Base-by-base conservation (phyloP, 352 stramenopile genomes). In the Phytopythium boreale region DNA sequence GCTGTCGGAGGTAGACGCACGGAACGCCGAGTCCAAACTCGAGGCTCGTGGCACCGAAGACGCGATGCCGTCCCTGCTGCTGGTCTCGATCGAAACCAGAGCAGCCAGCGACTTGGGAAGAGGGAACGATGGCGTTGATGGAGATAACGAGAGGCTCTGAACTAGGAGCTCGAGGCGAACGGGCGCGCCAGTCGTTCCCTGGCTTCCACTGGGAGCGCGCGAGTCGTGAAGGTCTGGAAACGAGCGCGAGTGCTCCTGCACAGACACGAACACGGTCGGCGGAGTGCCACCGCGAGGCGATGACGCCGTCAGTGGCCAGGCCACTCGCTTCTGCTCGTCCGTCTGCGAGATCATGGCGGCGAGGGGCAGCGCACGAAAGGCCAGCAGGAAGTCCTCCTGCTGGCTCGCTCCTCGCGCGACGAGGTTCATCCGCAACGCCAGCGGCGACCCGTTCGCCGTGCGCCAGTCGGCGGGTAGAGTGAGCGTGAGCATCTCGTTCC, bases 401-500 rank as follows among this genome's bases (percentile, higher is more conserved):
- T 90, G 80, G 8, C 80, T 90, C 4, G 64, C 56, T 15, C 80
- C 76, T n/a, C 80, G 76, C 50, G 77, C 68, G 51, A 94, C 76
- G 44, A 94, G 59, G 52, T 94, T 83, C 31, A 94, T 60, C 19
- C 71, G 72, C 22, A 92, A 51, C 43, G 46, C 20, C 37, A 63
- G 24, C 17, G 34, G 41, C 52, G 34, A 46, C 52, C 72, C 55
- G 11, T n/a, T 26, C 15, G 11, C 8, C 27, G n/a, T 14, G 24
- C 15, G 66, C 75, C 77, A 84, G 22, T 74, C 71, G n/a, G 72
- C 24, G 0, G 82, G 81, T 29, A 92, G 56, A n/a, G 82, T 36
- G 11, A 90, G 66, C 2, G 79, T 70, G 7, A 94, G 67, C 57
- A 92, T 24, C 58, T 94, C 86, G 60, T 92, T 94, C 82, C 82